A percentile compares a stretch with the other conserved stretches of the same genome.
Conservation (phyloP, 345 rosid species). For the Salix arbutifolia region DNA sequence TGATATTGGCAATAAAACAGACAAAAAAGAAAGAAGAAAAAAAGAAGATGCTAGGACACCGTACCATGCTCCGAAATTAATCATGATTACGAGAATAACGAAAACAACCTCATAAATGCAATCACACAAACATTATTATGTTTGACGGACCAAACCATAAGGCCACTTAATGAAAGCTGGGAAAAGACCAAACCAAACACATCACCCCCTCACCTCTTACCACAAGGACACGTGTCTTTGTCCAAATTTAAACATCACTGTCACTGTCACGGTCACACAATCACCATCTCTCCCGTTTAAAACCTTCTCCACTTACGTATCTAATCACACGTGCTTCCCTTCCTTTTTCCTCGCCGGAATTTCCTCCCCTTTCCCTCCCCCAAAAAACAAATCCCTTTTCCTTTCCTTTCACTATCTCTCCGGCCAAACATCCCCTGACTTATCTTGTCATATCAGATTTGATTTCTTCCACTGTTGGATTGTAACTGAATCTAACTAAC, state of each 20-base stretch:
- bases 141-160: too few relatives aligned
- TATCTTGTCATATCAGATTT: not conserved
- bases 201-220: not conserved
- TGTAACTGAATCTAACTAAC: not conserved
- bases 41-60: too few relatives aligned
- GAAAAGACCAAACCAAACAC: not conserved
- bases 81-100: too few relatives aligned
- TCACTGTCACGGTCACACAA: not conserved
- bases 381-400: not conserved
- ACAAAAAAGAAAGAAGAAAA: too few relatives aligned
- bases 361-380: not conserved
- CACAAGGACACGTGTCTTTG: slow-evolving; percentile 7
- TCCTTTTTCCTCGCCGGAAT: slow-evolving; percentile 27
- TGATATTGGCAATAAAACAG: too few relatives aligned
- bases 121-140: too few relatives aligned
- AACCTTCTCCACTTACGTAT: not conserved
- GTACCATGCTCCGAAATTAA: too few relatives aligned
- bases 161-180: too few relatives aligned
- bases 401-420: not conserved
- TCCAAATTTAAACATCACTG: not conserved
- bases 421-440: not conserved
- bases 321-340: slow-evolving; percentile 31
- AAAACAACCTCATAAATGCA: too few relatives aligned
- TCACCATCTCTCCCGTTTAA: not conserved
- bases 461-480: not conserved